Conservation (phyloP, 2,329 filamentous ascomycete species). For the Colletotrichum cereale region DNA sequence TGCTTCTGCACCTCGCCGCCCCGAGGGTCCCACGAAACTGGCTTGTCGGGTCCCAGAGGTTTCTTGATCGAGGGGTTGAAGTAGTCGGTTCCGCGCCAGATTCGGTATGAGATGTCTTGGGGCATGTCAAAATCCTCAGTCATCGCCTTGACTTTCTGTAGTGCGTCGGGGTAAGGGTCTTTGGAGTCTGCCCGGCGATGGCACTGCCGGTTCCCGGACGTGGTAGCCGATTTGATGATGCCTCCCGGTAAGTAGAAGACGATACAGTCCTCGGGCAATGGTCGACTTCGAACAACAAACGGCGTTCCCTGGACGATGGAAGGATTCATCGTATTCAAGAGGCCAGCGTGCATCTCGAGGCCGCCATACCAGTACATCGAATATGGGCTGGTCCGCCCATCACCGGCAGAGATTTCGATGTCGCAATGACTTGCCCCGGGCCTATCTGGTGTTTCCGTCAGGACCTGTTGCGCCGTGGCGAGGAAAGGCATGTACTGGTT, state of each 20-base stretch:
- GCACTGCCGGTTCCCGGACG: conserved; percentile 8
- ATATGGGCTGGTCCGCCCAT: background rate
- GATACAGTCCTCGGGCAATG: conserved; percentile 9
- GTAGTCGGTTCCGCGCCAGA: conserved; percentile 39
- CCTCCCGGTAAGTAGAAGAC: conserved; percentile 34
- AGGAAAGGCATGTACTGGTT: conserved; percentile 47
- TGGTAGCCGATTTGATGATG: background rate
- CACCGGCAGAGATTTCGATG: conserved; percentile 1
- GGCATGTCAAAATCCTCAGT: background rate
- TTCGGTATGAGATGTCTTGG: conserved; percentile 11
- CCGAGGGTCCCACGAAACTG: conserved; percentile 17
- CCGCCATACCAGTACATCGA: conserved; percentile 31
- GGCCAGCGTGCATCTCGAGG: conserved; percentile 21
- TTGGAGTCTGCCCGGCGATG: background rate
- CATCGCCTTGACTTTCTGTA: conserved; percentile 10
- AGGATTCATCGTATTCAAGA: conserved; percentile 25
- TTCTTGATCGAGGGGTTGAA: conserved; percentile 18
- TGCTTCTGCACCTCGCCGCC: background rate
- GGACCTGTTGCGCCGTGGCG: conserved; percentile 44
- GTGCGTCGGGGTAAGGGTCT: conserved; percentile 25
- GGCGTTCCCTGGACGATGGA: background rate
- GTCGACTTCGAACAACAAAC: background rate
- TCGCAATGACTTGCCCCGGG: conserved; percentile 19
- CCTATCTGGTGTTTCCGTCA: conserved; percentile 41
- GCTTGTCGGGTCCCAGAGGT: background rate